phyloP scores from a whole-genome alignment of 164 flowering plant species.

The Sextonia rubra region DNA sequence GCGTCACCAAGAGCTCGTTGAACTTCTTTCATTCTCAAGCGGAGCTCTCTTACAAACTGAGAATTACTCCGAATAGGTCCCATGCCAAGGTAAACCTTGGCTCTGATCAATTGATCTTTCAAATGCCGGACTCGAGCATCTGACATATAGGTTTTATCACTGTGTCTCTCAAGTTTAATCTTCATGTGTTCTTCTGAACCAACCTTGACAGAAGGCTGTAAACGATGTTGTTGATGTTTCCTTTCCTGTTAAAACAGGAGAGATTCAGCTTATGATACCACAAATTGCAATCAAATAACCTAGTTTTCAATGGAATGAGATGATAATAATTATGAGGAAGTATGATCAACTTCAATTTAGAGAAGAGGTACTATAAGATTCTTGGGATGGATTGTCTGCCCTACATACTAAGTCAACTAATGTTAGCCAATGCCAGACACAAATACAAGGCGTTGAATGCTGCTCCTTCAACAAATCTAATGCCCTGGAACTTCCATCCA shows the following conservation, averaged over 20 bases:
- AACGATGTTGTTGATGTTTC: slow-evolving; percentile 20
- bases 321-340: too few relatives aligned
- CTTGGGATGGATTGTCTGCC: too few relatives aligned
- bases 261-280: not conserved
- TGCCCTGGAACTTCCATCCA: too few relatives aligned
- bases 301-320: too few relatives aligned
- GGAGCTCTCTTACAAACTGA: slow-evolving; percentile 63
- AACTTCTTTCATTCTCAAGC: slow-evolving; percentile 66
- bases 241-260: slow-evolving; percentile 24
- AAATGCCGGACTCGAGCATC: slow-evolving; percentile 63
- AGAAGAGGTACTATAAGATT: too few relatives aligned
- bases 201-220: slow-evolving; percentile 17
- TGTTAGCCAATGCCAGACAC: too few relatives aligned
- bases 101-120: slow-evolving; percentile 77
- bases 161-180: slow-evolving; percentile 25
- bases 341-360: too few relatives aligned
- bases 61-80: slow-evolving; percentile 59
- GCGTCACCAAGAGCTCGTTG: slow-evolving; percentile 69
- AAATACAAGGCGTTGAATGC: too few relatives aligned
- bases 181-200: slow-evolving; percentile 19
- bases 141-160: slow-evolving; percentile 21
- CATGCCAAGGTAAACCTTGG: slow-evolving; percentile 64
- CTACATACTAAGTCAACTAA: too few relatives aligned
- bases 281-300: too few relatives aligned
- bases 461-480: too few relatives aligned